A percentile compares a stretch with the other conserved stretches of the same genome.
These are phyloP conservation scores for Sherardia arvensis DNA, from an alignment of 257 asterid genomes.

Conservation along the genomic window DNA sequence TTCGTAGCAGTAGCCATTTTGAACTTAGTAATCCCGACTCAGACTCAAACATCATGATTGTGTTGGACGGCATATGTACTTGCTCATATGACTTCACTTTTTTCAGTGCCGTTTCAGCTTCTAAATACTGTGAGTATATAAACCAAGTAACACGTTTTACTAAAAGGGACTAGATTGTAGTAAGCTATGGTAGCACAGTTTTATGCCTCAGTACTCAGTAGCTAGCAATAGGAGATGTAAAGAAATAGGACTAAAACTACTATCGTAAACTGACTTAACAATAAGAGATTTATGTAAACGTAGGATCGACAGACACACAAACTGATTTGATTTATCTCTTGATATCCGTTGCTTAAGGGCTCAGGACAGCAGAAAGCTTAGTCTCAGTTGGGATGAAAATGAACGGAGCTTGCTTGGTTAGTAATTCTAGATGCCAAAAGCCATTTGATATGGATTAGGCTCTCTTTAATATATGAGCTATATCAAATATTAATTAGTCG, in stretches of 20 bases:
- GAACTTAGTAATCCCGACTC: not conserved
- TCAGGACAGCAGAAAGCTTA: not conserved
- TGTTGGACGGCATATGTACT: not conserved
- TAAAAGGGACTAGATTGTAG: not conserved
- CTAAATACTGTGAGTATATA: not conserved
- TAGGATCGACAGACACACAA: too few species aligned
- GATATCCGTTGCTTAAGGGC: not conserved
- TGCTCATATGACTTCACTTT: not conserved
- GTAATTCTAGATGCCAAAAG: not conserved
- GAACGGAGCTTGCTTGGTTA: not conserved
- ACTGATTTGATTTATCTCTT: not conserved
- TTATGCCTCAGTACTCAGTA: too few species aligned
- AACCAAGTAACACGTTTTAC: not conserved
- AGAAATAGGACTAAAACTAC: too few species aligned
- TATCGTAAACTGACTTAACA: not conserved
- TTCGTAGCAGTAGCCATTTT: not conserved
- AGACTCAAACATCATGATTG: not conserved
- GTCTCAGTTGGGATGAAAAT: not conserved
- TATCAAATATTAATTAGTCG: not conserved
- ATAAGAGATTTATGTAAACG: not conserved
- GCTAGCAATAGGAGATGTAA: too few species aligned
- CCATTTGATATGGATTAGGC: not conserved
- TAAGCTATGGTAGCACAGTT: not conserved
- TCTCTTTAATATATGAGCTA: not conserved
- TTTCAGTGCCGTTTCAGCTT: not conserved